Evolutionary conservation across 2,329 filamentous ascomycete species (phyloP).

Genomic region (Rhinocladiella similis): DNA sequence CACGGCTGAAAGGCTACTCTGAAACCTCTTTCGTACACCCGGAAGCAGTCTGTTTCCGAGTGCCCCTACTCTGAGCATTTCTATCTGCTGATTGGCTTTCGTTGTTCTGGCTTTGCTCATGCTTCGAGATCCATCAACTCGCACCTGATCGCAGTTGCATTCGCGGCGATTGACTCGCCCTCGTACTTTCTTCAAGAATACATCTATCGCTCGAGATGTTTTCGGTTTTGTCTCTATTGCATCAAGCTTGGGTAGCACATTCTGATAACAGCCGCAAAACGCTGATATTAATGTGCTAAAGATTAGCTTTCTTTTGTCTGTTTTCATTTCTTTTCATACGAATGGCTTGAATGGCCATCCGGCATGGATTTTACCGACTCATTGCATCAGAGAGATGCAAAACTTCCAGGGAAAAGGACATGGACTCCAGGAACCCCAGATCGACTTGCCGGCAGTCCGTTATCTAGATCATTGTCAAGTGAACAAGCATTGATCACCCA

Average conservation of each 20-base stretch:
- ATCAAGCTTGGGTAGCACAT: conserved; percentile 20
- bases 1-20: no score
- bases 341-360: conserved; percentile 7
- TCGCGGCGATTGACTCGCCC: background rate
- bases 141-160: background rate
- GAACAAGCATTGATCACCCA: background rate
- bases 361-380: conserved; percentile 6
- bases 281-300: conserved; percentile 20
- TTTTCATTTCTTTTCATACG: conserved; percentile 12
- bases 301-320: conserved; percentile 5
- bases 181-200: conserved; percentile 2
- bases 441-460: background rate
- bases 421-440: conserved; percentile 6
- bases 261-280: conserved; percentile 12
- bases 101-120: background rate
- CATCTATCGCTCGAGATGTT: conserved; percentile 21
- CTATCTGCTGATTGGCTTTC: no score
- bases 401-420: conserved; percentile 9
- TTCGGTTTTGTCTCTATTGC: conserved; percentile 14
- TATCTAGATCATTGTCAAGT: background rate
- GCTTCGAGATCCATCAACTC: background rate
- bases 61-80: no score
- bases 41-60: no score
- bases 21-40: no score
- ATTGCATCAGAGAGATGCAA: background rate